phyloP scores from a whole-genome alignment of 257 asterid species.

The Fraxinus excelsior region DNA sequence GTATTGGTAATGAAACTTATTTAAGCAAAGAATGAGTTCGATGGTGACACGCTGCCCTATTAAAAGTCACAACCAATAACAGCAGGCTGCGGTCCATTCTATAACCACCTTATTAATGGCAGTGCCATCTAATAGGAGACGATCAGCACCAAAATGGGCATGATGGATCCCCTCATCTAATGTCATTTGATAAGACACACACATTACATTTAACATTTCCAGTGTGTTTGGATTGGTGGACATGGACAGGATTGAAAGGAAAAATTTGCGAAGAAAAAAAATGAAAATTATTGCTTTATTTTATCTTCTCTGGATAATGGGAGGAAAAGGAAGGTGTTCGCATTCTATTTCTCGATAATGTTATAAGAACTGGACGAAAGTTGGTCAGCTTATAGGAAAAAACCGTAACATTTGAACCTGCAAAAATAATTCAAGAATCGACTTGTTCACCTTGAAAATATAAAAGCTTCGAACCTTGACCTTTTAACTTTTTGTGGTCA shows the following conservation, averaged over 20 bases:
- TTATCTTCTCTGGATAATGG: neutral
- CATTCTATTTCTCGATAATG: no score
- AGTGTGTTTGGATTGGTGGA: neutral
- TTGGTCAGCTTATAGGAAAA: no score
- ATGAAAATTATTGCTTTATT: neutral
- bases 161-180: constrained; percentile 26
- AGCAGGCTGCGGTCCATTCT: constrained; percentile 22
- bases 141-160: constrained; percentile 20
- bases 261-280: neutral
- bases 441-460: no score
- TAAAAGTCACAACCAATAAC: constrained; percentile 19
- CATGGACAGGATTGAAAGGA: neutral
- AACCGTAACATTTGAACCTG: no score
- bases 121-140: constrained; percentile 35
- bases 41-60: neutral
- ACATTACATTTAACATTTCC: neutral
- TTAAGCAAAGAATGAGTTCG: constrained; percentile 5
- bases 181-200: neutral
- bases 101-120: constrained; percentile 29
- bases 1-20: constrained; percentile 13
- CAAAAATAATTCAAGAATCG: no score
- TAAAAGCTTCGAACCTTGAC: no score
- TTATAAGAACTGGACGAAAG: no score
- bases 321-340: neutral
- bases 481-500: no score